These are phyloP conservation scores for Aspergillus sp. DNA, from an alignment of 2,329 filamentous ascomycete genomes.

Conservation along the genomic window DNA sequence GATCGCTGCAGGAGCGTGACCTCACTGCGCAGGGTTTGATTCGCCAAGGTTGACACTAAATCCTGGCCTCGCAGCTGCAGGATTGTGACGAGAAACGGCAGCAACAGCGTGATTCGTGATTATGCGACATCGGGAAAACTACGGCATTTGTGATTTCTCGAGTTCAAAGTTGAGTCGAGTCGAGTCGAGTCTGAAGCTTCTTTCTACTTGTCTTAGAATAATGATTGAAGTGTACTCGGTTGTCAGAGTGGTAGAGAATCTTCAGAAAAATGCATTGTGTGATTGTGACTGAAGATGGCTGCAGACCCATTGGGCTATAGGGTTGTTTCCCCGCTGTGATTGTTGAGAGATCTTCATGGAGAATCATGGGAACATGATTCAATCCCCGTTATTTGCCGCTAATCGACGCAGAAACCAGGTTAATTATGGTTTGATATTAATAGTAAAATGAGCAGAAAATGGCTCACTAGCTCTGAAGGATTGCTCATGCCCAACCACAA, in stretches of 20 bases:
- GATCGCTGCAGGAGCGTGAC: too few relatives aligned
- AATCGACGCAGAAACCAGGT: not conserved
- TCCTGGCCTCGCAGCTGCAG: constrained; percentile 9
- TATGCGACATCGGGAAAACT: constrained; percentile 1
- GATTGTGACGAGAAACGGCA: constrained; percentile 11
- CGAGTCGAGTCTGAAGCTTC: too few relatives aligned
- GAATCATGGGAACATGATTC: not conserved
- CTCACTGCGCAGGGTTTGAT: too few relatives aligned
- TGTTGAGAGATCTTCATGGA: too few relatives aligned
- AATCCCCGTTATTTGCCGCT: not conserved
- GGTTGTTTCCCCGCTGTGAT: too few relatives aligned
- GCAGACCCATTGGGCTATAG: too few relatives aligned
- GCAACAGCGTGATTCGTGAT: constrained; percentile 6
- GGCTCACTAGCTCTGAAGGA: not conserved
- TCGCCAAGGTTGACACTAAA: constrained; percentile 3
- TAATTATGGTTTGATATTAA: constrained; percentile 12
- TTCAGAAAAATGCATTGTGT: not conserved
- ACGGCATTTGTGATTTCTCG: not conserved
- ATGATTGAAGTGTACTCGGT: too few relatives aligned
- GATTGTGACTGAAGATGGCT: too few relatives aligned
- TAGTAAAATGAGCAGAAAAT: constrained; percentile 3
- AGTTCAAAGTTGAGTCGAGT: too few relatives aligned
- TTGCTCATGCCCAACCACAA: not conserved
- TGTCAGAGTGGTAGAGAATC: too few relatives aligned
- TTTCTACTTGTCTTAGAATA: too few relatives aligned